Conservation (phyloP, 2,329 filamentous ascomycete genomes). For the Fusarium musae region DNA sequence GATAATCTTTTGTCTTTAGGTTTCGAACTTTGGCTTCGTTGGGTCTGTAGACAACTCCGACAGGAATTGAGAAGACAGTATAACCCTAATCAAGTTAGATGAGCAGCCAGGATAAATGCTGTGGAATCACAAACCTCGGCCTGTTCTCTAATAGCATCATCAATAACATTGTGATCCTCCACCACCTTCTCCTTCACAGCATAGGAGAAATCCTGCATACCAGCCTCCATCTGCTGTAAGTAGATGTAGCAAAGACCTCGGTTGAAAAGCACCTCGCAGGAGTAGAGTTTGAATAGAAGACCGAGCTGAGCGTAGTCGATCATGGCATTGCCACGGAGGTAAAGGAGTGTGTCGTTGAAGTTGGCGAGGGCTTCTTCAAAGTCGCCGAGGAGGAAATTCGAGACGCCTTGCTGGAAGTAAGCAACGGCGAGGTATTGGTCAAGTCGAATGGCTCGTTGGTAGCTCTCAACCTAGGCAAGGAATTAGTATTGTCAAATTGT, state of each 20-base stretch:
- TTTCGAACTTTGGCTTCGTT: slow-evolving; percentile 99
- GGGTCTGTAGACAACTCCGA: slow-evolving; percentile 92
- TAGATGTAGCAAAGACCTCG: slow-evolving; percentile 98
- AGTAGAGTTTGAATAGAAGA: slow-evolving; percentile 94
- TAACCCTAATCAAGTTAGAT: slow-evolving; percentile 75
- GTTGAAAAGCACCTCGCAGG: slow-evolving; percentile 98
- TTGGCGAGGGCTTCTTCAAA: slow-evolving; percentile 97
- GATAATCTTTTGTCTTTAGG: slow-evolving; percentile 95
- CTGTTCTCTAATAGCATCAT: slow-evolving; percentile 93
- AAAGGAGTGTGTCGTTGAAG: slow-evolving; percentile 97
- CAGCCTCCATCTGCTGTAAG: slow-evolving; percentile 87
- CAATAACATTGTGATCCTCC: slow-evolving; percentile 96
- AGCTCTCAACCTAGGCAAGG: slow-evolving; percentile 81
- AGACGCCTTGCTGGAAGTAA: slow-evolving; percentile 98
- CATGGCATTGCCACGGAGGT: slow-evolving; percentile 93
- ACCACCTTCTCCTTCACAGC: slow-evolving; percentile 97
- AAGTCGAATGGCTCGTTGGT: slow-evolving; percentile 88
- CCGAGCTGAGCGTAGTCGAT: slow-evolving; percentile 98
- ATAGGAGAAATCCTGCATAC: slow-evolving; percentile 89
- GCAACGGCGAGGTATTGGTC: slow-evolving; percentile 97
- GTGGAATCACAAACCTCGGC: slow-evolving; percentile 74
- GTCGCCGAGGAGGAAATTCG: slow-evolving; percentile 95
- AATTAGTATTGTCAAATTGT: slow-evolving; percentile 29
- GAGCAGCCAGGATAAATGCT: not conserved
- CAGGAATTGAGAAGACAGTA: slow-evolving; percentile 97